These are phyloP conservation scores for Grigorovia yakushimaensis DNA, from an alignment of 805 yeast species.

Conservation along the genomic window DNA sequence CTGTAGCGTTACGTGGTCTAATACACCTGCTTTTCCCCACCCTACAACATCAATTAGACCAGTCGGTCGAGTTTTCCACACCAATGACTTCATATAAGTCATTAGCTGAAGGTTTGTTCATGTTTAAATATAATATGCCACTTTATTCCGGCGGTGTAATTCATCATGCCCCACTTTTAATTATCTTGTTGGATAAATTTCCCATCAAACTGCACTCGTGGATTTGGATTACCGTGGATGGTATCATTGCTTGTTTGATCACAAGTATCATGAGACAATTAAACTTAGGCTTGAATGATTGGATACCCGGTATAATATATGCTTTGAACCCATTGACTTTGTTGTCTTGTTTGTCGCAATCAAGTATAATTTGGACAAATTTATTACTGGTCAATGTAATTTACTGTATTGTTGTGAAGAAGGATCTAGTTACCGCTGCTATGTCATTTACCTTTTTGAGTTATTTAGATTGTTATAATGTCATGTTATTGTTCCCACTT, in stretches of 20 bases:
- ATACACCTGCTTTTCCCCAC: slow-evolving; percentile 15
- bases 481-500: slow-evolving; percentile 48
- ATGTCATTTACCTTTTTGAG: slow-evolving; percentile 40
- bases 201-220: slow-evolving; percentile 11
- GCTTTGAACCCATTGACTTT: slow-evolving; percentile 75
- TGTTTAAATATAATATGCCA: slow-evolving; percentile 45
- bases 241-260: slow-evolving; percentile 45
- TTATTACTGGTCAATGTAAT: slow-evolving; percentile 42
- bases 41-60: slow-evolving; percentile 20
- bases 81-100: slow-evolving; percentile 33
- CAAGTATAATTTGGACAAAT: slow-evolving; percentile 55
- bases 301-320: slow-evolving; percentile 52
- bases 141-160: slow-evolving; percentile 80
- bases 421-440: slow-evolving; percentile 23
- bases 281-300: slow-evolving; percentile 5
- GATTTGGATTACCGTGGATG: slow-evolving; percentile 52
- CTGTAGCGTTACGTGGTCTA: neutral
- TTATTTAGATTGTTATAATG: slow-evolving; percentile 54
- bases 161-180: slow-evolving; percentile 74
- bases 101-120: slow-evolving; percentile 57
- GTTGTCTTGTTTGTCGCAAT: slow-evolving; percentile 56
- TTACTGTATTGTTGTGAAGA: slow-evolving; percentile 35
- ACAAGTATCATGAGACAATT: slow-evolving; percentile 24
- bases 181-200: neutral
- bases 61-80: slow-evolving; percentile 27